These are phyloP conservation scores for Salinomyces thailandicus DNA, from an alignment of 2,329 filamentous ascomycete genomes.

Conservation along the genomic window DNA sequence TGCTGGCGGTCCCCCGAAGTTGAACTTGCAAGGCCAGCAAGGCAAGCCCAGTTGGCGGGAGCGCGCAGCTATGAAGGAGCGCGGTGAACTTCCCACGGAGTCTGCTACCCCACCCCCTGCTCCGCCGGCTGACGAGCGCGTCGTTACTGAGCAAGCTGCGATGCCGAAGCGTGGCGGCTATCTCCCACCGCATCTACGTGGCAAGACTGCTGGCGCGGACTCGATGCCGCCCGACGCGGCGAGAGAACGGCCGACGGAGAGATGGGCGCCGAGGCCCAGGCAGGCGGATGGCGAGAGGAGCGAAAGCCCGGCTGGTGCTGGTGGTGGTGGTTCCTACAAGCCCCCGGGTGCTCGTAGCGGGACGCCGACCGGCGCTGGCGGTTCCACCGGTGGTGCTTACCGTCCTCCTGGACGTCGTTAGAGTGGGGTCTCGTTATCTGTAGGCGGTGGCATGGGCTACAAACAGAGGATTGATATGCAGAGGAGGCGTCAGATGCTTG, in stretches of 20 bases:
- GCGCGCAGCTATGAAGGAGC: conserved; percentile 47
- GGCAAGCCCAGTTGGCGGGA: conserved; percentile 65
- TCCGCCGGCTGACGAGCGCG: conserved; percentile 25
- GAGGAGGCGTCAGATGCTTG: neutral
- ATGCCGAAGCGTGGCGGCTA: conserved; percentile 33
- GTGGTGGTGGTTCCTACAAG: conserved; percentile 17
- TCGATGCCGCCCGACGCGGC: conserved; percentile 17
- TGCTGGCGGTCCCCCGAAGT: conserved; percentile 45
- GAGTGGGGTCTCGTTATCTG: neutral
- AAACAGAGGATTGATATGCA: neutral
- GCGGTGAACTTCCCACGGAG: conserved; percentile 20
- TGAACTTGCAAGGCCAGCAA: conserved; percentile 48
- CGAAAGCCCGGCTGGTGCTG: conserved; percentile 12
- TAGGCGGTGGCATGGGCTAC: neutral
- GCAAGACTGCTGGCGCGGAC: conserved; percentile 21
- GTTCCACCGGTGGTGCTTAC: conserved; percentile 16
- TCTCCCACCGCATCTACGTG: conserved; percentile 36
- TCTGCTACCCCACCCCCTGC: conserved; percentile 15
- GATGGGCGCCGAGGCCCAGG: conserved; percentile 8
- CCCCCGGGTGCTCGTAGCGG: conserved; percentile 12
- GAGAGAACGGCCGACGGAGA: conserved; percentile 14
- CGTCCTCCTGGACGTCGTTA: conserved; percentile 16
- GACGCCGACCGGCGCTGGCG: no score
- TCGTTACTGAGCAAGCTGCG: conserved; percentile 29
- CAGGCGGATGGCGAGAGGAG: conserved; percentile 7